A percentile compares a stretch with the other conserved stretches of the same genome.
These are phyloP conservation scores for Canna indica DNA, from an alignment of 176 grass and related monocot genomes.

Conservation along the genomic window DNA sequence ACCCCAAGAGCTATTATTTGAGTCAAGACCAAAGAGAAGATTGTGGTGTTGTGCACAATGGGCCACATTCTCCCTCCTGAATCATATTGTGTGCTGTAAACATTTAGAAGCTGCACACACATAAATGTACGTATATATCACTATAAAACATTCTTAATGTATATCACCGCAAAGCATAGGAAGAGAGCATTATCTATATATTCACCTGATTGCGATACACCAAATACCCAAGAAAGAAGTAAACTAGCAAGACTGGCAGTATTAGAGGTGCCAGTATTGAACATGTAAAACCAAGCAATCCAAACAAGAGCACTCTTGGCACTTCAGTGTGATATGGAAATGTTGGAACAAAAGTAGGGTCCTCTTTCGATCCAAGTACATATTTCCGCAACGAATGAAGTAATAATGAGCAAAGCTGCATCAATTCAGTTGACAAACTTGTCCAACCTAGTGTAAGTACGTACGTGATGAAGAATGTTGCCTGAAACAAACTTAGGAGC, in stretches of 20 bases:
- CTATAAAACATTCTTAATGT: neutral
- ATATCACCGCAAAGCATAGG: neutral
- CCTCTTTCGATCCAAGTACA: slow-evolving; percentile 38
- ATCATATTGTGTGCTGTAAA: slow-evolving; percentile 75
- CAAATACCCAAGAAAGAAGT: slow-evolving; percentile 81
- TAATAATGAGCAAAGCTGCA: slow-evolving; percentile 62
- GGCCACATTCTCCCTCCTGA: slow-evolving; percentile 81
- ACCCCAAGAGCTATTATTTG: slow-evolving; percentile 72
- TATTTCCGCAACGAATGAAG: slow-evolving; percentile 62
- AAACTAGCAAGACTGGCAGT: slow-evolving; percentile 77
- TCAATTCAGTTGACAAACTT: slow-evolving; percentile 74
- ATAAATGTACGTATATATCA: neutral
- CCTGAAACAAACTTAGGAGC: slow-evolving; percentile 42
- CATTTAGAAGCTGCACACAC: slow-evolving; percentile 62
- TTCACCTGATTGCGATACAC: slow-evolving; percentile 88
- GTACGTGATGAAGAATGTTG: slow-evolving; percentile 96
- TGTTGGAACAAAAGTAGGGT: slow-evolving; percentile 50
- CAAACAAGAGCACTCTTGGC: slow-evolving; percentile 68
- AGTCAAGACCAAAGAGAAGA: slow-evolving; percentile 66
- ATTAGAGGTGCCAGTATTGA: slow-evolving; percentile 92
- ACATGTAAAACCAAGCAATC: slow-evolving; percentile 77
- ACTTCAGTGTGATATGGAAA: slow-evolving; percentile 95
- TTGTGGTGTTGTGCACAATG: slow-evolving; percentile 72
- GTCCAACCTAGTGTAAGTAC: slow-evolving; percentile 87
- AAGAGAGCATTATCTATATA: neutral